These are phyloP conservation scores for Litchi chinensis DNA, from an alignment of 345 rosid genomes.

Conservation along the genomic window DNA sequence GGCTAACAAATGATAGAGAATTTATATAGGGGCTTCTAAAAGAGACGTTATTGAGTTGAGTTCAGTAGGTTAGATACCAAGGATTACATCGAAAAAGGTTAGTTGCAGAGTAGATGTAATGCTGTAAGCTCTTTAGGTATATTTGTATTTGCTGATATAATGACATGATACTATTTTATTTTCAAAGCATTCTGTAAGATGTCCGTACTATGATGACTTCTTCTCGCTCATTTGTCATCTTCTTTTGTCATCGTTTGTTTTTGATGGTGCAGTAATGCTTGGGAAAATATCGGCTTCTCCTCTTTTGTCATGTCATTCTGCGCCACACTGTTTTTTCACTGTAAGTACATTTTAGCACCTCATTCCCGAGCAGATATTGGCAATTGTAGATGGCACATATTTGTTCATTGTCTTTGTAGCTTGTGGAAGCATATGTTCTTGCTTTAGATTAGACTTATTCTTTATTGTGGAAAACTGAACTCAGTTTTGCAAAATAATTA, in stretches of 20 bases:
- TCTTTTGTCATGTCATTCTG: conserved; percentile 39
- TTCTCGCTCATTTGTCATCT: not conserved
- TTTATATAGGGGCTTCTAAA: not conserved
- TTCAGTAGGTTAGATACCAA: not conserved
- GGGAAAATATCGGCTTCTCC: conserved; percentile 61
- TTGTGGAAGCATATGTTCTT: not conserved
- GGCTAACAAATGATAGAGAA: not conserved
- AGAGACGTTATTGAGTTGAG: not conserved
- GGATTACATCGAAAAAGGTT: not conserved
- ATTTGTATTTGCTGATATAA: not conserved
- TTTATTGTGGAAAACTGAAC: not conserved
- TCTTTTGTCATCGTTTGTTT: not conserved
- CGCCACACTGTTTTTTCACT: conserved; percentile 19
- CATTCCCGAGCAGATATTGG: not conserved
- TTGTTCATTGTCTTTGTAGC: not conserved
- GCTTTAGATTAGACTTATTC: not conserved
- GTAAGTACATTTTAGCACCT: conserved; percentile 33
- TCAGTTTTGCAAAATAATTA: not conserved
- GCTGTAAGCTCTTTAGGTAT: not conserved
- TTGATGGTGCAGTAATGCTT: conserved; percentile 52
- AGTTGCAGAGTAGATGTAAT: not conserved
- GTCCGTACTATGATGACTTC: not conserved
- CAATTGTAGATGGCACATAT: not conserved
- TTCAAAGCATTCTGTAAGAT: not conserved
- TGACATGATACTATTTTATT: not conserved